Evolutionary conservation across 2,329 filamentous ascomycete species (phyloP).

Genomic region (Emericellopsis cladophorae): DNA sequence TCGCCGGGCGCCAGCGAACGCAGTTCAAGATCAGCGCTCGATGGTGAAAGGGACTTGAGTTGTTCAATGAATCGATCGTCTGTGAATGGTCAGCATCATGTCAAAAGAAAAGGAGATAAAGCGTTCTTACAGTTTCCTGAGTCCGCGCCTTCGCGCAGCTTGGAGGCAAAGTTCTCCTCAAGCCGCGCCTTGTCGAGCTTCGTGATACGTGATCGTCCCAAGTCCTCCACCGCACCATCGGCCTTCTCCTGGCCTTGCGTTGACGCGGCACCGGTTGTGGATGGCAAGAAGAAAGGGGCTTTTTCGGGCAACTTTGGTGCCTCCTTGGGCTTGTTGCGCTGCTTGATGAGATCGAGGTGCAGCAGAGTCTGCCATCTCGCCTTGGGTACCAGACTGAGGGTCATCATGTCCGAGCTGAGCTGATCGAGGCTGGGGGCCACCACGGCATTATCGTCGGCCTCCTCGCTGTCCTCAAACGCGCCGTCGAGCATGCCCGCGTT

Average conservation of each 20-base stretch:
- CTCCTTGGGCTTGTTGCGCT: slow-evolving; percentile 89
- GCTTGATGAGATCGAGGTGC: slow-evolving; percentile 82
- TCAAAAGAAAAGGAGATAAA: not conserved
- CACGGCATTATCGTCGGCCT: slow-evolving; percentile 39
- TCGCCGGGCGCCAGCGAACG: slow-evolving; percentile 53
- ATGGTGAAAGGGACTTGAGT: slow-evolving; percentile 69
- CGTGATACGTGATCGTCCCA: slow-evolving; percentile 52
- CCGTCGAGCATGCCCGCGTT: slow-evolving; percentile 65
- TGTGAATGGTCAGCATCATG: slow-evolving; percentile 10
- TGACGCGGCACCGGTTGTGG: slow-evolving; percentile 33
- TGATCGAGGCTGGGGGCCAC: slow-evolving; percentile 55
- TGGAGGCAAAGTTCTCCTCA: slow-evolving; percentile 45
- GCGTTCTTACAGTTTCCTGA: slow-evolving; percentile 47
- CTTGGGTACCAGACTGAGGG: slow-evolving; percentile 78
- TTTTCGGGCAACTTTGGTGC: slow-evolving; percentile 86
- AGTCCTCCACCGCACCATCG: slow-evolving; percentile 22
- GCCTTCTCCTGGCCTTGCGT: slow-evolving; percentile 21
- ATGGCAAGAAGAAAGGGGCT: slow-evolving; percentile 88
- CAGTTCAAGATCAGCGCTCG: slow-evolving; percentile 81
- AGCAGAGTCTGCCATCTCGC: slow-evolving; percentile 90
- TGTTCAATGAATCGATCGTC: slow-evolving; percentile 60
- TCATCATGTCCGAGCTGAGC: slow-evolving; percentile 71
- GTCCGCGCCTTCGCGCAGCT: slow-evolving; percentile 38
- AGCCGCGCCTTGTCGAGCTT: slow-evolving; percentile 47
- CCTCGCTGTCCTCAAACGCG: slow-evolving; percentile 49